Evolutionary conservation across 208 protist genomes (phyloP), one percentile per base, ranked within the genome.

Genomic region (Trypanosoma grayi): DNA sequence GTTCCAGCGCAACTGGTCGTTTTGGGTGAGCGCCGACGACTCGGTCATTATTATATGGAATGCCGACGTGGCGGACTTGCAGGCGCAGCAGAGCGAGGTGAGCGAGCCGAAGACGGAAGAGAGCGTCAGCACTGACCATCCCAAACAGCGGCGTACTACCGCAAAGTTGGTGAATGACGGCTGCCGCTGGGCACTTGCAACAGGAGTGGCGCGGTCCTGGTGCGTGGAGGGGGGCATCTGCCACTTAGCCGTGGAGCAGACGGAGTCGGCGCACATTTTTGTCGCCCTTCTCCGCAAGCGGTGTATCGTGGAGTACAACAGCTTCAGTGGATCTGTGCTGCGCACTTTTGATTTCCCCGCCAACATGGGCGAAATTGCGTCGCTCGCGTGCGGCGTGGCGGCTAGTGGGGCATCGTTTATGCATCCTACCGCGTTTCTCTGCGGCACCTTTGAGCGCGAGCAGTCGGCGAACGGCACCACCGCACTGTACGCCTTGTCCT

Each of bases 271-370:
- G 0, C 66, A 60, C 46, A 55, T 86, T 36, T 90, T 85, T 47
- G 79, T 90, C n/a, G 75, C 81, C 4, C 70, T 88, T 33, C 57
- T 62, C 9, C 67, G 68, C 20, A 66, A 83, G 39, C 57, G 69
- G 10, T 55, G 73, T 33, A 82, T 94, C 44, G 33, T 81, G 48
- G 81, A 92, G 72, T 88, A 92, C 61, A 89, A 92, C 68, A 71
- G 70, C 48, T 78, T 90, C 46, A 90, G 57, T 56, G 81, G 74
- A 18, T 64, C 60, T 27, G 55, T 69, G 39, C 52, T 90, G 14
- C 39, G 75, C 9, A 48, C 67, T 51, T 78, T 82, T 68, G 62
- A 45, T 16, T 86, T 82, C 41, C 73, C 79, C 22, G 41, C 54
- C 6, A 13, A 63, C 18, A 68, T 65, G 22, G 65, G 60, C 18